phyloP scores from a whole-genome alignment of 352 stramenopile species.

The Thalassiosira hispida region DNA sequence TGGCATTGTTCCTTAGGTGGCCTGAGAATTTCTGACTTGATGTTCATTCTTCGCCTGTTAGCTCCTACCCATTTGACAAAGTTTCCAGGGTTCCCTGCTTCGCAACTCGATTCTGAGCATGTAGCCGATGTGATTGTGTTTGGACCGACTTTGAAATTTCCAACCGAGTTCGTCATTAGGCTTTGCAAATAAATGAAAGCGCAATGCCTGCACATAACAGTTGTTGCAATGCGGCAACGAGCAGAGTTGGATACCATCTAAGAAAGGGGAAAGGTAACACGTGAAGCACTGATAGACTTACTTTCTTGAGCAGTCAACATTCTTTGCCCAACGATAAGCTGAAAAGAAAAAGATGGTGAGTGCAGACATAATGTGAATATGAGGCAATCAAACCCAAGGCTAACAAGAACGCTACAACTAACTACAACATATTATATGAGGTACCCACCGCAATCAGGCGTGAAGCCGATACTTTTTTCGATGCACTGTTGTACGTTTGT shows the following conservation, averaged over 20 bases:
- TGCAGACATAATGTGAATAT: too few species aligned
- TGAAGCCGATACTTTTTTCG: too few species aligned
- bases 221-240: neutral
- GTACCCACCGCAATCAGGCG: too few species aligned
- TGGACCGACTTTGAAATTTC: constrained; percentile 48
- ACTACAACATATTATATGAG: too few species aligned
- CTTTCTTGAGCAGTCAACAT: neutral
- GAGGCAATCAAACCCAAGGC: too few species aligned
- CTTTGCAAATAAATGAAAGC: constrained; percentile 5
- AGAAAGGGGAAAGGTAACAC: neutral
- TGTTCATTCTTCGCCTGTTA: constrained; percentile 63
- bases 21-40: constrained; percentile 54
- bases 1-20: constrained; percentile 35
- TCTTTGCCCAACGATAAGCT: too few species aligned
- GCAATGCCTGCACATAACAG: constrained; percentile 3
- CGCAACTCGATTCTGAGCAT: constrained; percentile 62
- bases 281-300: neutral
- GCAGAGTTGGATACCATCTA: neutral
- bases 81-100: constrained; percentile 49
- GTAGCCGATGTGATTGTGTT: constrained; percentile 49
- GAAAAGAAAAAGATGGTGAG: too few species aligned
- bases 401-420: too few species aligned
- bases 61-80: constrained; percentile 62
- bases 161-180: constrained; percentile 38
- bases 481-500: too few species aligned